Evolutionary conservation across 495 filamentous ascomycete species (phyloP).

Genomic region (Aspergillus leporis): DNA sequence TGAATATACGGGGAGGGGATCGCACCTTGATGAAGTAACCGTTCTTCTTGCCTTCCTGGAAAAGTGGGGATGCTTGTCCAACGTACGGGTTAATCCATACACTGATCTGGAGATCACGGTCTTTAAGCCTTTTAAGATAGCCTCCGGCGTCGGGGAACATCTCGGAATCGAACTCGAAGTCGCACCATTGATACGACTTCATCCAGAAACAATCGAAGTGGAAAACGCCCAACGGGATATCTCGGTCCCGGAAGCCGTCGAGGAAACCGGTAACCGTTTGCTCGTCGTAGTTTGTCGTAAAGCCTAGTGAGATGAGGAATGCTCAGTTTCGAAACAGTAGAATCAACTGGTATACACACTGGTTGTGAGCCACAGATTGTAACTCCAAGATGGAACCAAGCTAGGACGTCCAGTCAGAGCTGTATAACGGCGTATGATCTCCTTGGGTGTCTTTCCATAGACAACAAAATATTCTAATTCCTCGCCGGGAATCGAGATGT

Average conservation of each 20-base stretch:
- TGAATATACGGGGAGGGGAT: neutral
- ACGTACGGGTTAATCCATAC: constrained; percentile 76
- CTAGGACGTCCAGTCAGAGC: constrained; percentile 60
- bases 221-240: constrained; percentile 68
- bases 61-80: constrained; percentile 65
- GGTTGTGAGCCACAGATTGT: constrained; percentile 70
- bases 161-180: constrained; percentile 67
- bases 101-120: constrained; percentile 60
- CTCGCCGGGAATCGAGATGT: constrained; percentile 63
- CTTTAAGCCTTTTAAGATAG: constrained; percentile 63
- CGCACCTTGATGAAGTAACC: constrained; percentile 65
- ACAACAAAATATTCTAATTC: constrained; percentile 63
- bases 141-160: constrained; percentile 69
- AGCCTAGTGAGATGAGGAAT: constrained; percentile 31
- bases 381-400: constrained; percentile 66
- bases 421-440: constrained; percentile 63
- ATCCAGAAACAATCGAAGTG: constrained; percentile 74
- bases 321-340: neutral
- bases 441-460: constrained; percentile 66
- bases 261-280: constrained; percentile 66
- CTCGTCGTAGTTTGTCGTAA: constrained; percentile 72
- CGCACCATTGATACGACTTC: constrained; percentile 69
- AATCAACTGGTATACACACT: constrained; percentile 25
- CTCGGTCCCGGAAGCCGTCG: constrained; percentile 63
- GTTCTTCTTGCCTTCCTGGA: constrained; percentile 61